These are phyloP conservation scores for Aciculosporium take DNA, from an alignment of 2,329 filamentous ascomycete species.

Conservation along the genomic window DNA sequence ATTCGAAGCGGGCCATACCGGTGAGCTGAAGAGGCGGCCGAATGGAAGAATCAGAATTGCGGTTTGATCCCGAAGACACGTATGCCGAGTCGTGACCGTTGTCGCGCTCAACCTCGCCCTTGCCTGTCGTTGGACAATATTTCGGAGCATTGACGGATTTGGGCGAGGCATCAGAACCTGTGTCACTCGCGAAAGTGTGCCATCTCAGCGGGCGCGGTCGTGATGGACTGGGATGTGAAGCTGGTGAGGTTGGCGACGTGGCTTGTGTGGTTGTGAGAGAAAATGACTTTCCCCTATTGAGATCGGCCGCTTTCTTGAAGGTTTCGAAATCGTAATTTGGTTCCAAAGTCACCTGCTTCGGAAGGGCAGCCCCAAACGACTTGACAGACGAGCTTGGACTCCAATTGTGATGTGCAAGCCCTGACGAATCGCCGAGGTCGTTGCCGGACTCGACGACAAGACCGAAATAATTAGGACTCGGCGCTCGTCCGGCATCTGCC, in stretches of 20 bases:
- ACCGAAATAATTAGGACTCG: slow-evolving; percentile 81
- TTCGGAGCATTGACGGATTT: slow-evolving; percentile 12
- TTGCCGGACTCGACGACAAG: slow-evolving; percentile 48
- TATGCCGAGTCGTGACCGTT: slow-evolving; percentile 39
- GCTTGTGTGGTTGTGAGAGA: slow-evolving; percentile 35
- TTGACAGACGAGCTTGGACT: slow-evolving; percentile 56
- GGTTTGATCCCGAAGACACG: slow-evolving; percentile 38
- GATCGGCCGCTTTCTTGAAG: slow-evolving; percentile 59
- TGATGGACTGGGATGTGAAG: slow-evolving; percentile 15
- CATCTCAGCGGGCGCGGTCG: slow-evolving; percentile 32
- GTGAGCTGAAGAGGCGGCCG: slow-evolving; percentile 23
- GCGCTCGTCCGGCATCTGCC: slow-evolving; percentile 25
- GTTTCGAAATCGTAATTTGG: slow-evolving; percentile 72
- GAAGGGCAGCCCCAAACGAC: slow-evolving; percentile 53
- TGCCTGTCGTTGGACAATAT: slow-evolving; percentile 11
- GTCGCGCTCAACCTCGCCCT: slow-evolving; percentile 32
- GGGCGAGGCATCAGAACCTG: slow-evolving; percentile 20
- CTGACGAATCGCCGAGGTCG: slow-evolving; percentile 49
- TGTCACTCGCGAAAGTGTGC: slow-evolving; percentile 34
- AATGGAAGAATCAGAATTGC: slow-evolving; percentile 35
- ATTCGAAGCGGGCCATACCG: slow-evolving; percentile 29
- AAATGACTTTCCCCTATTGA: slow-evolving; percentile 33
- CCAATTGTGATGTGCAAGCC: slow-evolving; percentile 57
- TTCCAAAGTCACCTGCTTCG: slow-evolving; percentile 56
- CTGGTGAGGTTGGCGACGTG: slow-evolving; percentile 18